Conservation (phyloP, 169 alveolate genomes). For the Plasmodium berghei region DNA sequence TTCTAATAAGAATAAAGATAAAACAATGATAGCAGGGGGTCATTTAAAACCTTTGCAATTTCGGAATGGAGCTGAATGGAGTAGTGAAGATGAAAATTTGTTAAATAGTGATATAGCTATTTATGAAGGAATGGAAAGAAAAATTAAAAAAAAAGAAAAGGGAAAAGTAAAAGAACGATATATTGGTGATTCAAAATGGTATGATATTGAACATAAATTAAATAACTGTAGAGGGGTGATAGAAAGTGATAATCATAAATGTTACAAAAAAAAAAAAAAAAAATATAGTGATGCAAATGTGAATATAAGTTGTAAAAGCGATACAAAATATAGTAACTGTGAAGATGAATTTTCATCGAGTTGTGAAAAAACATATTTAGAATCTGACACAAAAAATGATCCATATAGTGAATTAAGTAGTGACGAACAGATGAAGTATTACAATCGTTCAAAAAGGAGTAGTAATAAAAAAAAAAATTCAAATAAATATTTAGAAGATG, state of each 20-base stretch:
- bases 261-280: background rate
- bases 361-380: conserved; percentile 4
- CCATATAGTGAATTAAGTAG: background rate
- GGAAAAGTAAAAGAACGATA: background rate
- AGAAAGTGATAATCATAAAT: background rate
- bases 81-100: conserved; percentile 30
- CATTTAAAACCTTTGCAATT: conserved; percentile 48
- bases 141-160: background rate
- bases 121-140: background rate
- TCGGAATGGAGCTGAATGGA: conserved; percentile 57
- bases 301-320: background rate
- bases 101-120: conserved; percentile 7
- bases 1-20: background rate
- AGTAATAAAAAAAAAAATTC: background rate
- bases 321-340: background rate
- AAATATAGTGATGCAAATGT: conserved; percentile 3
- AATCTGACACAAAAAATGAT: background rate
- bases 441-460: background rate
- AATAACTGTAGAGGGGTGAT: conserved; percentile 59
- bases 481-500: conserved; percentile 26
- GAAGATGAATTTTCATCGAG: background rate
- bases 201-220: conserved; percentile 40
- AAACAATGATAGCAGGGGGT: conserved; percentile 30
- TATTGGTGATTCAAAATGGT: conserved; percentile 63
- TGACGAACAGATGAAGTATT: background rate